Conservation (phyloP, 148 eudicot species). For the Cornus florida region DNA sequence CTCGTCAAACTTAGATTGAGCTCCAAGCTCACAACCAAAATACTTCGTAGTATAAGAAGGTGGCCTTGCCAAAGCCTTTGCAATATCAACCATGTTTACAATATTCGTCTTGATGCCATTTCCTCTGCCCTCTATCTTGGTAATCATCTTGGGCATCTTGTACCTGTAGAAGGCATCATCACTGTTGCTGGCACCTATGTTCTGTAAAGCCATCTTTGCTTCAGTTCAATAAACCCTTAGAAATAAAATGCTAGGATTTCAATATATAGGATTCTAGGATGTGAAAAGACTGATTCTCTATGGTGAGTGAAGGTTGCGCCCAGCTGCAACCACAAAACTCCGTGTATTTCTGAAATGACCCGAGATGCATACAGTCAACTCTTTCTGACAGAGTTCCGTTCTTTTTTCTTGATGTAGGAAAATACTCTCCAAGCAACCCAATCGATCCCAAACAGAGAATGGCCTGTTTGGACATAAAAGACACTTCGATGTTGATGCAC, state of each 20-base stretch:
- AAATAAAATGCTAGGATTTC: not conserved
- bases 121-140: constrained; percentile 81
- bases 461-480: constrained; percentile 77
- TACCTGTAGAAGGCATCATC: constrained; percentile 97
- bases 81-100: constrained; percentile 87
- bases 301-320: constrained; percentile 37
- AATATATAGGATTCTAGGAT: constrained; percentile 20
- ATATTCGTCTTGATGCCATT: constrained; percentile 90
- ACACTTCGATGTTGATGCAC: constrained; percentile 38
- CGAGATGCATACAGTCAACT: constrained; percentile 59
- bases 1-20: constrained; percentile 85
- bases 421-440: constrained; percentile 76
- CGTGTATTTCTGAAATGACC: constrained; percentile 28
- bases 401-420: constrained; percentile 55
- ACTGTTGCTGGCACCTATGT: constrained; percentile 77
- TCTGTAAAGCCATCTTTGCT: constrained; percentile 76
- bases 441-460: constrained; percentile 52
- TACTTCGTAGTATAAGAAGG: constrained; percentile 80
- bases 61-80: constrained; percentile 83
- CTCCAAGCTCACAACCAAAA: constrained; percentile 88
- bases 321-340: constrained; percentile 44
- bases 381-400: constrained; percentile 21
- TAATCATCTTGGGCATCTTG: constrained; percentile 87
- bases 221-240: not conserved
- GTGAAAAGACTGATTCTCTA: constrained; percentile 11